phyloP scores from a whole-genome alignment of 148 eudicot genomes.

The Hydrangea macrophylla region DNA sequence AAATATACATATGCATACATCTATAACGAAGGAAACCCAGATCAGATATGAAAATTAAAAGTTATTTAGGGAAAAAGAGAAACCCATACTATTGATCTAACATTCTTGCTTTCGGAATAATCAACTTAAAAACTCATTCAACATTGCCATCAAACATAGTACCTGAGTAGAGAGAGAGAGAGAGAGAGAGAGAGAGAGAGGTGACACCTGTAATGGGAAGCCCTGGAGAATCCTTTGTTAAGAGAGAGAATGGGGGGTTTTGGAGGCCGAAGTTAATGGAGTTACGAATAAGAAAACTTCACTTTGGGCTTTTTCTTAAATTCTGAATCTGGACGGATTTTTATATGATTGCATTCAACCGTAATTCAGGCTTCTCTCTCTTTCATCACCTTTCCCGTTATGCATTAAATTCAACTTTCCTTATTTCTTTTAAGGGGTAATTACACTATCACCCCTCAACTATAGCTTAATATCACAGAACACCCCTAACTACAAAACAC shows the following conservation, averaged over 20 bases:
- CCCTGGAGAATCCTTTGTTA: neutral
- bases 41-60: neutral
- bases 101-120: neutral
- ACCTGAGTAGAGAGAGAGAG: too few relatives aligned
- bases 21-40: neutral
- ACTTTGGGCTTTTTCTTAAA: neutral
- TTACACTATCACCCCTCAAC: too few relatives aligned
- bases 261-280: neutral
- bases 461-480: too few relatives aligned
- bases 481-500: too few relatives aligned
- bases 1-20: neutral
- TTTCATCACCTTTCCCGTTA: too few relatives aligned
- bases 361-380: too few relatives aligned
- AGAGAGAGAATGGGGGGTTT: neutral
- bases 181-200: neutral
- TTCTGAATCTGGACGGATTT: constrained; percentile 11
- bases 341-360: neutral
- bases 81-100: neutral
- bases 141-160: neutral
- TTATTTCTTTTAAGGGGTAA: too few relatives aligned
- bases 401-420: too few relatives aligned
- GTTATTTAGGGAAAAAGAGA: neutral
- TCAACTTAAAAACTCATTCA: neutral
- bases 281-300: neutral
- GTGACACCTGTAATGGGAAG: neutral